These are phyloP conservation scores for Podaxis mareebaensis DNA, from an alignment of 768 basidiomycete genomes.

Conservation along the genomic window DNA sequence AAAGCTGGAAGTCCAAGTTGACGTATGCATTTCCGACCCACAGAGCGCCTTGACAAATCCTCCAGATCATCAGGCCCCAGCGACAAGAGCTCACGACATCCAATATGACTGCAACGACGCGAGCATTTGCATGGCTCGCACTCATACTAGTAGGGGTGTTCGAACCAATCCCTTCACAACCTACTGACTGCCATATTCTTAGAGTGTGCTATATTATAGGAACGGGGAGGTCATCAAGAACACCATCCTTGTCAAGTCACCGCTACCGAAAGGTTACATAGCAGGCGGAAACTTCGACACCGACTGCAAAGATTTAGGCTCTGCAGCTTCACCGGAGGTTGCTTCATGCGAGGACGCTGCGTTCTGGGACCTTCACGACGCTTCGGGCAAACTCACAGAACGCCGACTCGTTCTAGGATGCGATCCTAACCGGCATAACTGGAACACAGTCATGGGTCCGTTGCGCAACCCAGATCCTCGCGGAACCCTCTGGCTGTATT, in stretches of 20 bases:
- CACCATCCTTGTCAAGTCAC: constrained; percentile 39
- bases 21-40: not conserved
- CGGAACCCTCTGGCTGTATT: constrained; percentile 65
- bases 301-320: constrained; percentile 44
- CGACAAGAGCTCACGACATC: not conserved
- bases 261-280: constrained; percentile 53
- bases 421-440: constrained; percentile 54
- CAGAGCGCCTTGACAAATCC: not conserved
- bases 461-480: constrained; percentile 54
- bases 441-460: constrained; percentile 83
- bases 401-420: constrained; percentile 52
- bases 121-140: constrained; percentile 8
- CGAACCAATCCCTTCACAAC: not conserved
- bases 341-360: constrained; percentile 65
- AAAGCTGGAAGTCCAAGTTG: not conserved
- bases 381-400: constrained; percentile 35
- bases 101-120: constrained; percentile 1
- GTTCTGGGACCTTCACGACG: constrained; percentile 62
- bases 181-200: not conserved
- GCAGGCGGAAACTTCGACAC: constrained; percentile 46
- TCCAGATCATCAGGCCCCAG: not conserved
- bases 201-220: constrained; percentile 49
- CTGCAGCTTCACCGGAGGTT: constrained; percentile 32
- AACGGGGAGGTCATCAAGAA: constrained; percentile 42
- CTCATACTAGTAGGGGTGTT: constrained; percentile 2